phyloP scores from a whole-genome alignment of 2,329 filamentous ascomycete genomes.

The Ascochyta rabiei region DNA sequence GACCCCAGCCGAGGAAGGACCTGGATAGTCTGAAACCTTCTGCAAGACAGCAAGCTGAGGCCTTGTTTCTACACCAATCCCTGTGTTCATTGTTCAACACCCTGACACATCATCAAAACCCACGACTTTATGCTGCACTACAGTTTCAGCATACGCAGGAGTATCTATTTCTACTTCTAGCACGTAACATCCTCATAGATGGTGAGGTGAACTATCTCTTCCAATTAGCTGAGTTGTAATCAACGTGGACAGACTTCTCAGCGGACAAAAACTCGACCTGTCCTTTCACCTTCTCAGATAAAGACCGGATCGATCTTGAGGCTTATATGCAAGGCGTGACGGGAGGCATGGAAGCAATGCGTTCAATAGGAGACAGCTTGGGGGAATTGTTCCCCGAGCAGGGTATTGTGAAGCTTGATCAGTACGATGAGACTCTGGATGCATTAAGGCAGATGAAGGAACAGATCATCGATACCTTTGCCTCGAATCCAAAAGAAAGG shows the following conservation, averaged over 20 bases:
- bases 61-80: constrained; percentile 25
- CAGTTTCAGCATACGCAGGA: constrained; percentile 38
- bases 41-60: constrained; percentile 29
- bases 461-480: constrained; percentile 31
- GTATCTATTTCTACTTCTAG: constrained; percentile 39
- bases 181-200: constrained; percentile 43
- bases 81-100: constrained; percentile 9
- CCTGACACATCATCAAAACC: constrained; percentile 29
- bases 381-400: constrained; percentile 35
- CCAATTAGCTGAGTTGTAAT: constrained; percentile 34
- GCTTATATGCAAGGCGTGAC: constrained; percentile 31
- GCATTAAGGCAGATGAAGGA: constrained; percentile 34
- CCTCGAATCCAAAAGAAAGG: constrained; percentile 24
- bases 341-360: constrained; percentile 39
- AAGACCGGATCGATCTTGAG: constrained; percentile 31
- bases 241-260: constrained; percentile 31
- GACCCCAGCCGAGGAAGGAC: constrained; percentile 32
- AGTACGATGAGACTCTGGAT: constrained; percentile 33
- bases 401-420: constrained; percentile 30
- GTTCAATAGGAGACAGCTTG: constrained; percentile 27
- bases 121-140: constrained; percentile 35
- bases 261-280: constrained; percentile 18
- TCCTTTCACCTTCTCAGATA: constrained; percentile 30
- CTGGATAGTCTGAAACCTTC: constrained; percentile 27
- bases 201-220: constrained; percentile 40